phyloP scores from a whole-genome alignment of 108 stramenopile genomes.

The Heterococcus sp. region DNA sequence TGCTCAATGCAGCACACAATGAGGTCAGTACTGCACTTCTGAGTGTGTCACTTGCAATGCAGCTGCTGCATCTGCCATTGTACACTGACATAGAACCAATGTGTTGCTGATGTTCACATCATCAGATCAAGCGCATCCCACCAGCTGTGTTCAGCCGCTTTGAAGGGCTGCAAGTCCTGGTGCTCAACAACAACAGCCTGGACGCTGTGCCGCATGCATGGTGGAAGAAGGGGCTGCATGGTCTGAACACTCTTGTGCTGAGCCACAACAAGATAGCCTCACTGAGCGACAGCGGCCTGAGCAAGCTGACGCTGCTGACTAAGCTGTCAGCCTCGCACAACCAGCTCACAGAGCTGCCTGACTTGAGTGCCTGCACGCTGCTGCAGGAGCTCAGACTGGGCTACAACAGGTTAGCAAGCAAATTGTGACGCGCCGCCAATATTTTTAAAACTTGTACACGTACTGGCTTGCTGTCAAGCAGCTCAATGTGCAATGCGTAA shows the following conservation, averaged over 20 bases:
- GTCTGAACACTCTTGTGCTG: conserved; percentile 35
- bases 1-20: conserved; percentile 34
- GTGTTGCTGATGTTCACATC: no score
- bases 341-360: conserved; percentile 18
- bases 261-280: conserved; percentile 45
- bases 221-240: conserved; percentile 27
- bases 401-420: conserved; percentile 11
- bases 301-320: conserved; percentile 19
- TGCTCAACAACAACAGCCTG: conserved; percentile 36
- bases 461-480: no score
- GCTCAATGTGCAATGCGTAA: no score
- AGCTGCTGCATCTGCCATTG: no score
- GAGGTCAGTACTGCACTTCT: background rate
- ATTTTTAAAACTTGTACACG: no score
- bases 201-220: conserved; percentile 25
- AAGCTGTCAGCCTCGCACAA: conserved; percentile 38
- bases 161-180: conserved; percentile 28
- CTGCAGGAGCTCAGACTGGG: conserved; percentile 35
- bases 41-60: no score
- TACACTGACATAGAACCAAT: no score
- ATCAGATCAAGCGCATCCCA: conserved; percentile 11
- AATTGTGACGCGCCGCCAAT: no score
- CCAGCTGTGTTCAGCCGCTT: conserved; percentile 32
- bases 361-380: conserved; percentile 26
- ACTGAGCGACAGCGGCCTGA: conserved; percentile 16